Evolutionary conservation across 768 basidiomycete genomes (phyloP), one percentile per base, ranked within the genome.

Genomic region (Boletus eberwhitei): DNA sequence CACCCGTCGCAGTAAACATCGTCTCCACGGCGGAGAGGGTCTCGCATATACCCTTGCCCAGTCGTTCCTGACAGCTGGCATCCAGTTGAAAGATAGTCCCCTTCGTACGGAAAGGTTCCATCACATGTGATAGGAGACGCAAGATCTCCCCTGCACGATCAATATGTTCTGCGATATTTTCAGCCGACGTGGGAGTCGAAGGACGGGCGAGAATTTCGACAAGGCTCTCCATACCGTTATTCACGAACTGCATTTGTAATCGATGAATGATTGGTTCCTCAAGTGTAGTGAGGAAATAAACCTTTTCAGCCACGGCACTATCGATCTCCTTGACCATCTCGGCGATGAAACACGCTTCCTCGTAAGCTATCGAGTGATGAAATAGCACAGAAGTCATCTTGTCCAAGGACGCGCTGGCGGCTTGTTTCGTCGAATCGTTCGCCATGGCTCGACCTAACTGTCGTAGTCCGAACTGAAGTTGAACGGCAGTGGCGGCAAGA

Each of bases 311-410:
- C 32, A 93, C 83, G 0, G 76, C 72, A 41, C 74, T 77, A 43
- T 86, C 85, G 9, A 86, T 85, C 29, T 86, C 87, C 59, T 80
- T 79, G 19, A 86, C 79, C 80, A 92, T 87, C 65, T 90, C 87
- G n/a, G 87, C 87, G 6, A 92, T 84, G 60, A 90, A 88, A 58
- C 85, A 87, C 0, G 88, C 89, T 68, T 92, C 87, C 59, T 92
- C 89, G 0, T 84, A 80, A 16, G 85, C 83, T 70, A 90, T 85
- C 9, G 83, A 84, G 54, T 87, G 83, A 55, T 81, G 84, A 61
- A 93, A 87, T 8, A 92, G 73, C 64, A 82, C 80, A 6, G 79
- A 75, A 1, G 84, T 84, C 46, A 92, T 73, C 56, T 78, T 85
- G 60, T 88, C 84, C 37, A 93, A 73, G 48, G 81, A 83, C 16